Base-by-base conservation (phyloP, 306 rosid genomes). In the Betula pendula region DNA sequence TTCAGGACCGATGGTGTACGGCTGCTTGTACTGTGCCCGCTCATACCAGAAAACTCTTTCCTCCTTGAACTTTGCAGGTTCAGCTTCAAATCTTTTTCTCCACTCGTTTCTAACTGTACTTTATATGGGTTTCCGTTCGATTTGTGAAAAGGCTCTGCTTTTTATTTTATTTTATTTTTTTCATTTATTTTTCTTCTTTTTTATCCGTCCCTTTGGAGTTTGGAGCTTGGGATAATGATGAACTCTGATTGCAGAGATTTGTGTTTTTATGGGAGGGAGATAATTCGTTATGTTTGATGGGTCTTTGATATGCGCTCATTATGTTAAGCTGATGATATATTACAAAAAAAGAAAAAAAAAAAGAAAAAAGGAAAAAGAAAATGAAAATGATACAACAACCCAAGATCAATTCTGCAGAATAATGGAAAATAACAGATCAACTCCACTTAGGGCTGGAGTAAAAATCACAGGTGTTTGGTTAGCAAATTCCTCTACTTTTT, bases 1-100 rank as follows among this genome's bases (percentile, higher is more conserved):
- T 75, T 81, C 86, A 90, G 90, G 98, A 5, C 98, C 98, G 10
- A 92, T 94, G 96, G 96, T 86, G 72, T 90, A 94, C 40, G 98
- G 87, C 58, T 87, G 94, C 84, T 77, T 94, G 67, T 94, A 90
- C 84, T 94, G 98, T 70, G 78, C 94, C 75, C 82, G 71, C 51
- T 94, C 98, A 15, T 94, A 90, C 70, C 78, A 86, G 80, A 85
- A 82, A 0, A 81, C 96, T 72, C 95, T 94, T 14, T 71, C 97
- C 50, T 82, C 96, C 45, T 81, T 94, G 90, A 86, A 87, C 63
- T 94, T 94, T 16, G 97, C 98, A 72, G 97, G 97, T 90, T 67
- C 45, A 43, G 50, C 43, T 59, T 49, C 72, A n/a, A 5, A 19
- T 42, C 35, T 19, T 44, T 75, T 75, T 31, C 8, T 71, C 48